These are phyloP conservation scores for Aplosporella prunicola DNA, from an alignment of 2,329 filamentous ascomycete species.

Conservation along the genomic window DNA sequence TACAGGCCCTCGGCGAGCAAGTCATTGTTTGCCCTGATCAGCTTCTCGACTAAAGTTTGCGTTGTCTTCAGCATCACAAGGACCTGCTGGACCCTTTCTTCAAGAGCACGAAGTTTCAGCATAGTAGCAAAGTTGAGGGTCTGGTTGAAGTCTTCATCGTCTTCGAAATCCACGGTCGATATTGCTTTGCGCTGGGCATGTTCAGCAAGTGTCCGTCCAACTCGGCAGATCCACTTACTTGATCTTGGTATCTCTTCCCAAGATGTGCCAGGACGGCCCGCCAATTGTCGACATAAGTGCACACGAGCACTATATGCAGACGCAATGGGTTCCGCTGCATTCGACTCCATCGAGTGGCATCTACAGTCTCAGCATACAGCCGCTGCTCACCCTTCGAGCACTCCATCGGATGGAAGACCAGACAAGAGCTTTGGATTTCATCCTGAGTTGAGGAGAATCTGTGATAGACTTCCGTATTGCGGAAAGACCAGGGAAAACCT, in stretches of 20 bases:
- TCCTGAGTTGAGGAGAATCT: background rate
- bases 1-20: background rate
- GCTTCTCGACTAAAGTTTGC: background rate
- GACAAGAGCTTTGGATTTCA: background rate
- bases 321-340: background rate
- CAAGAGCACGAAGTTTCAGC: constrained; percentile 1
- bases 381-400: background rate
- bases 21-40: background rate
- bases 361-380: background rate
- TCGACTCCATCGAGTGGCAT: background rate
- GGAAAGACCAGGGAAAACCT: constrained; percentile 1
- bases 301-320: constrained; percentile 1
- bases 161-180: background rate
- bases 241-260: background rate
- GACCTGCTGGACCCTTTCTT: constrained; percentile 1
- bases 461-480: constrained; percentile 3
- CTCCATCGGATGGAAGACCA: constrained; percentile 7
- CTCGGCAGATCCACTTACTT: background rate
- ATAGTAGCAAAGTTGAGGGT: background rate
- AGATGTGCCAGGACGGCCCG: background rate
- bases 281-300: constrained; percentile 3
- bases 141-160: background rate
- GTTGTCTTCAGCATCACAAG: background rate
- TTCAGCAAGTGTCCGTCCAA: background rate
- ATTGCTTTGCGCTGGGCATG: background rate